Conservation (phyloP, 805 yeast species). For the Suhomyces pyralidae region DNA sequence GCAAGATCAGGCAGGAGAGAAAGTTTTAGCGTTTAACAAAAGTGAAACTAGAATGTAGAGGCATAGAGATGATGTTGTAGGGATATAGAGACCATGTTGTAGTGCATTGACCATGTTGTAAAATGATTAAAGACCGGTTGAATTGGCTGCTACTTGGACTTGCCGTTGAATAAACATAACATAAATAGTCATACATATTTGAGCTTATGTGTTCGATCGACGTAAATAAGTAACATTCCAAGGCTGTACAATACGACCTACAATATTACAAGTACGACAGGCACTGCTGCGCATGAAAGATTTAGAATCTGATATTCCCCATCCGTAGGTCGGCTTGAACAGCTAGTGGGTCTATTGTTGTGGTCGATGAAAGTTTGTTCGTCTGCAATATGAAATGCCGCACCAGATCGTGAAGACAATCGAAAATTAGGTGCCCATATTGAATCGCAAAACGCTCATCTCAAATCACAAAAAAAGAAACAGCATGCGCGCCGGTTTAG, state of each 20-base stretch:
- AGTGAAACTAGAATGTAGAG: too few relatives aligned
- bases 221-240: too few relatives aligned
- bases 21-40: too few relatives aligned
- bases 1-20: not conserved
- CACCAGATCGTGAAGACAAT: not conserved
- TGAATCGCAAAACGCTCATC: not conserved
- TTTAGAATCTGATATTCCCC: too few relatives aligned
- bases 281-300: not conserved
- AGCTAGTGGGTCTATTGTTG: not conserved
- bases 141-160: too few relatives aligned
- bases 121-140: too few relatives aligned
- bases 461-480: not conserved
- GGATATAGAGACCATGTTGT: too few relatives aligned
- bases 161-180: too few relatives aligned
- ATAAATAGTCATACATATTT: not conserved
- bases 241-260: too few relatives aligned
- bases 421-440: not conserved
- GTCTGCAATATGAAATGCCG: not conserved
- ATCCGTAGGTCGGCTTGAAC: too few relatives aligned
- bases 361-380: not conserved
- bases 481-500: not conserved
- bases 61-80: too few relatives aligned
- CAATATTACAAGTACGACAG: not conserved
- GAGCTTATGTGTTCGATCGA: not conserved
- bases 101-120: too few relatives aligned